Evolutionary conservation across 768 basidiomycete genomes (phyloP).

Genomic region (Kwoniella shandongensis): DNA sequence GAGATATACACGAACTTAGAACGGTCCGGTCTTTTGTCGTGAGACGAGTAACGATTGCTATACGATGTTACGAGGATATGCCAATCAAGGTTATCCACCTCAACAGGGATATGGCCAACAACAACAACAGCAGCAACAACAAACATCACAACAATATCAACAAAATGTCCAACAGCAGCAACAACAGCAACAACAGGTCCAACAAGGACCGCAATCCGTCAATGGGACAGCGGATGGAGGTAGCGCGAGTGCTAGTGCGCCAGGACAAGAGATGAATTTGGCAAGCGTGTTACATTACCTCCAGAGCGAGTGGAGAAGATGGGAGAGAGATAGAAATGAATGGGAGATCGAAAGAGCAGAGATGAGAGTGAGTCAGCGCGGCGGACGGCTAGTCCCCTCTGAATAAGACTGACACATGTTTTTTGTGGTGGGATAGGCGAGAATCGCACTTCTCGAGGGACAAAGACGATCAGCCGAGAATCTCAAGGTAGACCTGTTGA

Average conservation of each 20-base stretch:
- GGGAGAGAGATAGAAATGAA: constrained; percentile 97
- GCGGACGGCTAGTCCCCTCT: neutral
- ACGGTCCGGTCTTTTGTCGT: too few relatives aligned
- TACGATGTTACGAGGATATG: constrained; percentile 18
- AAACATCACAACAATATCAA: constrained; percentile 56
- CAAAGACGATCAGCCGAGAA: constrained; percentile 97
- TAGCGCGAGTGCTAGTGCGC: constrained; percentile 16
- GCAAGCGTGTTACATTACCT: constrained; percentile 94
- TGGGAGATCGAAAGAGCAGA: constrained; percentile 99
- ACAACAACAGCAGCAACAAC: constrained; percentile 57
- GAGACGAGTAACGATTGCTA: too few relatives aligned
- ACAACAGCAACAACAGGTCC: constrained; percentile 41
- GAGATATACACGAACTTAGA: too few relatives aligned
- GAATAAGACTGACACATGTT: neutral
- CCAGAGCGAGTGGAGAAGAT: constrained; percentile 96
- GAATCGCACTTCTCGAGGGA: constrained; percentile 95
- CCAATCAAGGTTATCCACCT: constrained; percentile 15
- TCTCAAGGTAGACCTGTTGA: constrained; percentile 89
- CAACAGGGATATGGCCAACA: constrained; percentile 55
- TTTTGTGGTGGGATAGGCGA: constrained; percentile 62
- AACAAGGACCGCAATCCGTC: constrained; percentile 18
- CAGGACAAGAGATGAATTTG: constrained; percentile 70
- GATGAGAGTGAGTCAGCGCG: constrained; percentile 76
- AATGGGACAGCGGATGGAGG: constrained; percentile 25
- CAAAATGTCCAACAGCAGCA: constrained; percentile 44